Percentiles rank a stretch among this genome's conserved stretches.
These are phyloP conservation scores for Vitis hybrid DNA, from an alignment of 177 flowering plant genomes.

Conservation along the genomic window DNA sequence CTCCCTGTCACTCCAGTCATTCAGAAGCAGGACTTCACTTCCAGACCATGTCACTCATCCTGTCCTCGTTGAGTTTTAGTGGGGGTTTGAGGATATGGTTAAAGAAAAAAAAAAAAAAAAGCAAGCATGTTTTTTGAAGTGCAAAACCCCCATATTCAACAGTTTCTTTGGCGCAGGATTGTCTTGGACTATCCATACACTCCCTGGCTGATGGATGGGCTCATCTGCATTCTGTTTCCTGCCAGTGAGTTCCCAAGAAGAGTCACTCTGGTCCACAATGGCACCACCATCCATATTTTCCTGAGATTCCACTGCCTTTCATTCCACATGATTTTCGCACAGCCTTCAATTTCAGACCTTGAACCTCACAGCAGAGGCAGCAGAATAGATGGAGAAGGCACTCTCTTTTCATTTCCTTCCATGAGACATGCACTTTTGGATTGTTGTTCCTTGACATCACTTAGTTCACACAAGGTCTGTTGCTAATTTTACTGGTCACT, in stretches of 20 bases:
- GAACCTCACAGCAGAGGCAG: constrained; percentile 48
- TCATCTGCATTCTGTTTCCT: constrained; percentile 60
- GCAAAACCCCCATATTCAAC: constrained; percentile 69
- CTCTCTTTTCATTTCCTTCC: constrained; percentile 56
- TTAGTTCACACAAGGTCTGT: constrained; percentile 92
- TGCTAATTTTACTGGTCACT: constrained; percentile 57
- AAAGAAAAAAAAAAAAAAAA: constrained; percentile 12
- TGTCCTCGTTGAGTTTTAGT: constrained; percentile 23
- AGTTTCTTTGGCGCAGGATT: constrained; percentile 88
- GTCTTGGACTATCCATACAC: constrained; percentile 59
- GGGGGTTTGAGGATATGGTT: constrained; percentile 34
- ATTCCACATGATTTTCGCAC: constrained; percentile 49
- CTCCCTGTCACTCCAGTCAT: neutral
- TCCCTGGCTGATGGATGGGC: constrained; percentile 65
- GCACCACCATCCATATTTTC: constrained; percentile 59
- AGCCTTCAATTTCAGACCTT: constrained; percentile 53
- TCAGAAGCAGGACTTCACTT: neutral
- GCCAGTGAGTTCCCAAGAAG: constrained; percentile 65
- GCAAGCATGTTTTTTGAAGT: constrained; percentile 21
- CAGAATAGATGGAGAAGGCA: constrained; percentile 64
- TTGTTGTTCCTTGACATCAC: constrained; percentile 80
- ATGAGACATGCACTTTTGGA: constrained; percentile 79
- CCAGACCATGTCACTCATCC: neutral
- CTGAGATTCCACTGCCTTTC: constrained; percentile 69
- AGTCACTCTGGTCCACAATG: constrained; percentile 64